phyloP scores from a whole-genome alignment of 257 asterid genomes.

The Petunia axillaris region DNA sequence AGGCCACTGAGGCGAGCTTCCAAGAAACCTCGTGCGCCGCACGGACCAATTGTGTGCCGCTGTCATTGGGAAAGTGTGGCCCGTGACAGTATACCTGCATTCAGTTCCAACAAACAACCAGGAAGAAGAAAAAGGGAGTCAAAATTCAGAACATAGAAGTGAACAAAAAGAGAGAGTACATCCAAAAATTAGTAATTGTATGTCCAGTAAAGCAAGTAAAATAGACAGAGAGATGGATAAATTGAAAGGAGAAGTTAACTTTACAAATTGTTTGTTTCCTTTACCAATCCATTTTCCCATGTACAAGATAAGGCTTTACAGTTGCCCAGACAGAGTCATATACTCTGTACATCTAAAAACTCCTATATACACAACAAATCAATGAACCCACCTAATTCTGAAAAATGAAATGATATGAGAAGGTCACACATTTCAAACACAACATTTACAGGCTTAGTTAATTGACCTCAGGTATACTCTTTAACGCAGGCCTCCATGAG shows the following conservation, averaged over 20 bases:
- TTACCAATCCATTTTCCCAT: background rate
- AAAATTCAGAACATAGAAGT: no score
- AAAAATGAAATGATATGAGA: background rate
- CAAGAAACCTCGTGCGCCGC: no score
- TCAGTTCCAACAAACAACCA: no score
- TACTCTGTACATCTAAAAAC: background rate
- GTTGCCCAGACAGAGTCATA: background rate
- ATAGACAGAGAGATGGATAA: background rate
- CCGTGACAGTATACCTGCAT: no score
- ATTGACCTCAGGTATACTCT: slow-evolving; percentile 48
- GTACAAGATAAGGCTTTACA: background rate
- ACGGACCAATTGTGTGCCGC: no score
- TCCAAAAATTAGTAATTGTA: no score
- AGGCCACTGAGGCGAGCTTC: no score
- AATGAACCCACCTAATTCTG: background rate
- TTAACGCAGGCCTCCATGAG: slow-evolving; percentile 55
- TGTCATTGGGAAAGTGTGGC: no score
- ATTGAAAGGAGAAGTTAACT: background rate
- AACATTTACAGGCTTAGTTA: background rate
- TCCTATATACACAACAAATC: background rate
- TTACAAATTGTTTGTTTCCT: background rate
- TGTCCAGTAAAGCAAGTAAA: no score
- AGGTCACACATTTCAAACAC: no score
- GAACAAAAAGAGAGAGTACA: no score
- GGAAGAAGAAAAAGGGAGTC: no score